Evolutionary conservation across 2,329 filamentous ascomycete species (phyloP).

Genomic region (Lasiodiplodia sp.): DNA sequence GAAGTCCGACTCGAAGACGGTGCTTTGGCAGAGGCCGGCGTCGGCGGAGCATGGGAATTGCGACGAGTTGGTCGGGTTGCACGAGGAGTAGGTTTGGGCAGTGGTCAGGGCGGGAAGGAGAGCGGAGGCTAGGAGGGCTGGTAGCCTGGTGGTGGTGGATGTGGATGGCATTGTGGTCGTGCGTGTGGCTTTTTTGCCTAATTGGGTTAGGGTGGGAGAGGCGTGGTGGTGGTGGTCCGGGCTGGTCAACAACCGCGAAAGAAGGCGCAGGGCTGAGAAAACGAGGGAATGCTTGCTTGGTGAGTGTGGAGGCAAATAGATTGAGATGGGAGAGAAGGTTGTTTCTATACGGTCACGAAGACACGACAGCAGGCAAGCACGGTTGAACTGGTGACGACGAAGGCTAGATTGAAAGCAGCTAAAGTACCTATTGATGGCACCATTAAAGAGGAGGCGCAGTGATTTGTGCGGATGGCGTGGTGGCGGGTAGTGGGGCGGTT

Average conservation of each 20-base stretch:
- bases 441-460: background rate
- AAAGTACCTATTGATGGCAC: background rate
- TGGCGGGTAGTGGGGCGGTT: background rate
- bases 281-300: background rate
- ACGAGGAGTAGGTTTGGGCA: slow-evolving; percentile 52
- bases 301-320: too few relatives aligned
- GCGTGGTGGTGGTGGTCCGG: background rate
- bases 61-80: slow-evolving; percentile 51
- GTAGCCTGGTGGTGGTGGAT: background rate
- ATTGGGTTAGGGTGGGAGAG: background rate
- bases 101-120: slow-evolving; percentile 36
- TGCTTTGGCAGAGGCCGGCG: slow-evolving; percentile 54
- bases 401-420: background rate
- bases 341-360: background rate
- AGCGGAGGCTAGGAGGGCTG: slow-evolving; percentile 34
- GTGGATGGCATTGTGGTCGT: background rate
- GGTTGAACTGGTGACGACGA: slow-evolving; percentile 14
- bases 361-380: slow-evolving; percentile 1
- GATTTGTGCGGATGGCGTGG: background rate
- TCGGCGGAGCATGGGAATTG: slow-evolving; percentile 49
- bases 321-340: background rate
- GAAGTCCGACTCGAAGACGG: slow-evolving; percentile 50
- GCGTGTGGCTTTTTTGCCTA: background rate
- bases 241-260: background rate
- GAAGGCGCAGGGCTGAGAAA: background rate